Conservation (phyloP, 805 yeast species). For the Candida pini region DNA sequence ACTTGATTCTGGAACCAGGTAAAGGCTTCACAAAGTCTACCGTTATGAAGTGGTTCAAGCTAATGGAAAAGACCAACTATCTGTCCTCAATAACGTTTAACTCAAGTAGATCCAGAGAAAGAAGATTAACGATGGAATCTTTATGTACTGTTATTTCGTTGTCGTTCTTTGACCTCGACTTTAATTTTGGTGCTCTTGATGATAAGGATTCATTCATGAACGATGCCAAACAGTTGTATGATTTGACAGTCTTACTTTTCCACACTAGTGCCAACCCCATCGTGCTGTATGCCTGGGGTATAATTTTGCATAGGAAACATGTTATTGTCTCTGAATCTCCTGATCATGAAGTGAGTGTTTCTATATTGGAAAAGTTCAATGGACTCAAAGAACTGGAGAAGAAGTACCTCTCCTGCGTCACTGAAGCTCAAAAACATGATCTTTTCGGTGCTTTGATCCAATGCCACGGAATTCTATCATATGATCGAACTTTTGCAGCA, state of each 20-base stretch:
- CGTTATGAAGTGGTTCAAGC: conserved; percentile 49
- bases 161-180: conserved; percentile 51
- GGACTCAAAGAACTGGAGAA: conserved; percentile 17
- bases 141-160: conserved; percentile 46
- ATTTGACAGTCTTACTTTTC: conserved; percentile 17
- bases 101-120: conserved; percentile 20
- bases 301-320: conserved; percentile 48
- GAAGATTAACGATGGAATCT: conserved; percentile 32
- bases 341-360: conserved; percentile 14
- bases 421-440: conserved; percentile 33
- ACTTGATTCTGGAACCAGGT: conserved; percentile 21
- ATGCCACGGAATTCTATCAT: conserved; percentile 37
- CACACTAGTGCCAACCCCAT: conserved; percentile 39
- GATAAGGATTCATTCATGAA: conserved; percentile 34
- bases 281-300: conserved; percentile 62
- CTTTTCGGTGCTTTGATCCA: conserved; percentile 41
- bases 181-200: conserved; percentile 37
- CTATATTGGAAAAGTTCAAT: conserved; percentile 16
- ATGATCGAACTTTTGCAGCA: conserved; percentile 48
- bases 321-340: conserved; percentile 33
- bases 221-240: conserved; percentile 34
- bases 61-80: conserved; percentile 33
- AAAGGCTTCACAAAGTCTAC: conserved; percentile 23
- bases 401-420: conserved; percentile 31
- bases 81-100: conserved; percentile 16